phyloP scores from a whole-genome alignment of 495 filamentous ascomycete genomes.

The Immersiella caudata region DNA sequence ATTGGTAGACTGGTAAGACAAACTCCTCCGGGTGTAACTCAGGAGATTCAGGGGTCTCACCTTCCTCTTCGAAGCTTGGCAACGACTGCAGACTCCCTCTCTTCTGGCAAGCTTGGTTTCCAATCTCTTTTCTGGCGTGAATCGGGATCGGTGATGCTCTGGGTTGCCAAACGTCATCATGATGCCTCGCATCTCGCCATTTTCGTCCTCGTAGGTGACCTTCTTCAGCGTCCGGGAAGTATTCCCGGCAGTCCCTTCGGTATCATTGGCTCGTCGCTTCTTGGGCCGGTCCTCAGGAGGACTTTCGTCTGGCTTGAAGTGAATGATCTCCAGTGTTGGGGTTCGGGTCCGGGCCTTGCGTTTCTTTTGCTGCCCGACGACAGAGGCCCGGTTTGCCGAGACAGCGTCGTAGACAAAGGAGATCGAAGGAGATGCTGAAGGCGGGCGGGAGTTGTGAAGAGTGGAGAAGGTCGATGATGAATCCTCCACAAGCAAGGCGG shows the following conservation, averaged over 20 bases:
- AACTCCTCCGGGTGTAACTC: neutral
- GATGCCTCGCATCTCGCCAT: slow-evolving; percentile 25
- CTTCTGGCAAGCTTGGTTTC: slow-evolving; percentile 29
- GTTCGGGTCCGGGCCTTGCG: neutral
- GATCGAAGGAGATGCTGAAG: neutral
- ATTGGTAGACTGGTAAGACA: neutral
- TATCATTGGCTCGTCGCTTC: slow-evolving; percentile 25
- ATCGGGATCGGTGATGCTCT: neutral
- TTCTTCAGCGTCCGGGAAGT: slow-evolving; percentile 22
- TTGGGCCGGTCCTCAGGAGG: slow-evolving; percentile 12
- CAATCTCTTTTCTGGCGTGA: slow-evolving; percentile 28
- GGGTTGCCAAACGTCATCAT: slow-evolving; percentile 30
- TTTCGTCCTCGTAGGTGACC: slow-evolving; percentile 13
- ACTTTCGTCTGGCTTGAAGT: slow-evolving; percentile 22
- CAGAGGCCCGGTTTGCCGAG: neutral
- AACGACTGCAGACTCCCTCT: slow-evolving; percentile 33
- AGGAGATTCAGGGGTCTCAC: slow-evolving; percentile 11
- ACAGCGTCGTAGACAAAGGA: neutral
- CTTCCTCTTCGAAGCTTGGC: slow-evolving; percentile 34
- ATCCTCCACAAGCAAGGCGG: neutral
- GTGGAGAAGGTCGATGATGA: slow-evolving; percentile 1
- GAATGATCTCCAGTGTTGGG: slow-evolving; percentile 22
- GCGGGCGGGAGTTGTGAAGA: neutral
- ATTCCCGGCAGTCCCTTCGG: neutral
- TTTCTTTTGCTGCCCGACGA: neutral